Evolutionary conservation across 2,329 filamentous ascomycete genomes (phyloP), one percentile per base, ranked within the genome.

Genomic region (Dactylellina drechsleri): DNA sequence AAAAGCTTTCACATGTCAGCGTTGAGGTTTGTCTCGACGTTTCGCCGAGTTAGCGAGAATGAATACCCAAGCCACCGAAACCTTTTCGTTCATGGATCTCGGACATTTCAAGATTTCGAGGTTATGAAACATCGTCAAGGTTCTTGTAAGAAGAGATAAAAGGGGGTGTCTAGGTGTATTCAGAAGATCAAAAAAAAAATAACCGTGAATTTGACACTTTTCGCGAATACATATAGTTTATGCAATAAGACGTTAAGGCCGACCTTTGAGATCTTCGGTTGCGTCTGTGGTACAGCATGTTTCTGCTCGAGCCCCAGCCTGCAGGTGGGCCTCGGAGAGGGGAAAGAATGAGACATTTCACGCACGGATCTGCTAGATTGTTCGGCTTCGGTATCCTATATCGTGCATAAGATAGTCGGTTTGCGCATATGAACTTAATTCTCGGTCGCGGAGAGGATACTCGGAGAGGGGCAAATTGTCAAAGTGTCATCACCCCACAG

Each of bases 341-440:
- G 8, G 8, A 28, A 20, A 3, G 49, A 43, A 57, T 74, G 70
- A 68, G 71, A 75, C 71, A 75, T 64, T 47, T 47, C 43, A 56
- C 71, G 71, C 64, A 68, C 71, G 20, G 64, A 75, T 75, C 71
- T 56, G 18, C 59, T 40, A 54, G 23, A 60, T 64, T 53, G 18
- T 62, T 75, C 71, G 71, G 71, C 64, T 75, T 75, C 64, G 64
- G 64, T 75, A 75, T 67, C 71, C 71, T 75, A 68, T 75, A 75
- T 65, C 58, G 71, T 68, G 40, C 71, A 75, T 64, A 50, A 45
- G 50, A 70, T 70, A 57, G 53, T 50, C 31, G 31, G 41, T 23
- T 20, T 36, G 16, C 50, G 53, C 54, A 60, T 61, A 67, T 58
- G 31, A 54, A 60, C 10, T 26, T 12, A 58, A 16, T 47, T 36